Evolutionary conservation across 768 basidiomycete genomes (phyloP), one percentile per base, ranked within the genome.

Genomic region (Serendipita sp.): DNA sequence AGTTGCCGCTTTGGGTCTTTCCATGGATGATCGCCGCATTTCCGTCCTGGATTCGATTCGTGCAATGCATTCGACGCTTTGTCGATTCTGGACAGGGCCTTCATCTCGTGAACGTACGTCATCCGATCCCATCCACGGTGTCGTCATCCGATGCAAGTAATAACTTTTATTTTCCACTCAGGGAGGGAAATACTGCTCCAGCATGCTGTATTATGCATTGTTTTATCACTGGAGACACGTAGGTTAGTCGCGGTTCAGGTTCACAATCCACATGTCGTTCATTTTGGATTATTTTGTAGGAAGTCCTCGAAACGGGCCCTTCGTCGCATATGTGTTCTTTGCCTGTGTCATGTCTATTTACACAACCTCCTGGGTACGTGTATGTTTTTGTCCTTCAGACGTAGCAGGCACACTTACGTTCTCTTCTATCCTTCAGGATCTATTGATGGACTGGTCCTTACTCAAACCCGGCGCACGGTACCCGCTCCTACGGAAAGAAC

Each of bases 371-470:
- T 97, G 96, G 94, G 92, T 89, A 68, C 61, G 82, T 69, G 22
- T 14, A 3, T 9, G 26, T 61, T 22, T 28, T 43, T 2, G 26
- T 13, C 38, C 1, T 7, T 38, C 38, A 38, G 38, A 38, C 14
- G 14, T 5, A 38, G 14, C 14, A 38, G 14, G 7, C 14, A 14
- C 20, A 30, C 61, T 44, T 44, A 5, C 38, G 14, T 7, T 41
- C 17, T 28, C 44, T 60, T 9, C 24, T 24, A 14, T 61, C 41
- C 31, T 60, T 1, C 66, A 90, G 91, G 92, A 96, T 68, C 71
- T 91, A 33, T 69, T 86, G 9, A 88, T 94, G 82, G 95, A 98
- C 71, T 97, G 95, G 95, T 90, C 88, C 1, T 70, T 98, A 45
- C 74, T 91, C 44, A 77, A 81, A 63, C 76, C 78, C 3, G 82